Conservation (phyloP, 306 rosid species). For the Cercis canadensis region DNA sequence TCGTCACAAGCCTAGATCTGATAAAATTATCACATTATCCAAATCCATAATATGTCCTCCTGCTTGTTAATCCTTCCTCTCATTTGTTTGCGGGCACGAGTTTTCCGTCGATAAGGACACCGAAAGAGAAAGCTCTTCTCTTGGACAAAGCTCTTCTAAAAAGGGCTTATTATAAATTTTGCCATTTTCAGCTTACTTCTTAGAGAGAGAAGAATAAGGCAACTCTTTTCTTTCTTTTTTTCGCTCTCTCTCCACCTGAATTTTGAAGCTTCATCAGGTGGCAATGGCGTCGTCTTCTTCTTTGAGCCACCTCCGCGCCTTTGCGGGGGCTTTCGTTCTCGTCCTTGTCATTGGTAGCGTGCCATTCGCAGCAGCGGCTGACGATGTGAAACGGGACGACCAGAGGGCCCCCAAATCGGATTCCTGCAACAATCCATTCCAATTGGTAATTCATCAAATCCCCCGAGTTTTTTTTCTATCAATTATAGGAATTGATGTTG, state of each 20-base stretch:
- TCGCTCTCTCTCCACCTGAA: conserved; percentile 5
- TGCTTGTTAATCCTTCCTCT: background rate
- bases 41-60: too few species aligned
- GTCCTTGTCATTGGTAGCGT: conserved; percentile 35
- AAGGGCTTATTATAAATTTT: background rate
- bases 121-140: background rate
- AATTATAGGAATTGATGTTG: background rate
- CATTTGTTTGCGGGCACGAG: background rate
- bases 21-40: background rate
- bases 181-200: background rate
- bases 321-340: conserved; percentile 35
- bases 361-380: conserved; percentile 40
- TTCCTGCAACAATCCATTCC: conserved; percentile 70
- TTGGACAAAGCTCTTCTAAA: background rate
- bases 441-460: conserved; percentile 57
- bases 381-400: conserved; percentile 58
- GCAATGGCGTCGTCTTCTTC: conserved; percentile 49
- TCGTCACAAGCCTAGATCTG: background rate
- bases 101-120: background rate
- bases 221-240: background rate
- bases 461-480: background rate
- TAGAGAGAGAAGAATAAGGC: background rate
- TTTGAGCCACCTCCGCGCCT: background rate
- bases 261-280: conserved; percentile 22
- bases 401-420: conserved; percentile 48